These are phyloP conservation scores for Microbotryum saponariae DNA, from an alignment of 1,284 basidiomycete species.

Conservation along the genomic window DNA sequence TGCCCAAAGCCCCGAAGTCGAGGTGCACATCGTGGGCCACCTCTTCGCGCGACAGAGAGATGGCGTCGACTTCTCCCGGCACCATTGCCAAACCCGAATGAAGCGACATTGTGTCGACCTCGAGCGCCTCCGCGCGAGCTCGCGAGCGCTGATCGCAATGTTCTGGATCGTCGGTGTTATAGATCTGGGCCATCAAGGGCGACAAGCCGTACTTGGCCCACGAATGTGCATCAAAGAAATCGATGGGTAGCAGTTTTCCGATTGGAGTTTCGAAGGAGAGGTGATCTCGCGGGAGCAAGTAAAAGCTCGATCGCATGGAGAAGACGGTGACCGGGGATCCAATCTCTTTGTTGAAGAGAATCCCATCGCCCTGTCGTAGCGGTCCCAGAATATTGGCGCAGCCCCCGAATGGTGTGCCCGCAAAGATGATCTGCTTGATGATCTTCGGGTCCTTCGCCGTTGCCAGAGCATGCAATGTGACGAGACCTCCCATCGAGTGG, in stretches of 20 bases:
- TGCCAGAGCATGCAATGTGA: constrained; percentile 39
- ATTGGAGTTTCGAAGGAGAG: constrained; percentile 28
- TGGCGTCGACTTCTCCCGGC: too few species aligned
- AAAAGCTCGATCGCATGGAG: constrained; percentile 39
- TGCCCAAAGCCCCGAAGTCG: too few species aligned
- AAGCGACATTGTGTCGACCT: not conserved
- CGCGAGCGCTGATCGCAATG: not conserved
- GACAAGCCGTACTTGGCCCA: constrained; percentile 28
- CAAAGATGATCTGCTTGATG: constrained; percentile 39
- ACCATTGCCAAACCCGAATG: too few species aligned
- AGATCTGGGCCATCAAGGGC: constrained; percentile 22
- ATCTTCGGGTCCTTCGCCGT: constrained; percentile 36
- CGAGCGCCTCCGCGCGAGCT: not conserved
- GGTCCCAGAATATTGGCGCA: constrained; percentile 41
- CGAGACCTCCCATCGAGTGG: constrained; percentile 42
- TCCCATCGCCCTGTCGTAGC: constrained; percentile 38
- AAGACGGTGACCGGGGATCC: constrained; percentile 39
- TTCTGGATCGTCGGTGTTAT: not conserved
- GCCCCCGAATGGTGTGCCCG: constrained; percentile 38
- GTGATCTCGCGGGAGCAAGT: constrained; percentile 36
- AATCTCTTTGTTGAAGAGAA: constrained; percentile 31
- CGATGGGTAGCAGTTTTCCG: constrained; percentile 20
- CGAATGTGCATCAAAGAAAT: constrained; percentile 25
- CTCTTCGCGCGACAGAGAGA: too few species aligned
- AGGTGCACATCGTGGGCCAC: too few species aligned